A percentile compares a stretch with the other conserved stretches of the same genome.
phyloP scores from a whole-genome alignment of 2,329 filamentous ascomycete species.

The Neopestalotiopsis clavispora region DNA sequence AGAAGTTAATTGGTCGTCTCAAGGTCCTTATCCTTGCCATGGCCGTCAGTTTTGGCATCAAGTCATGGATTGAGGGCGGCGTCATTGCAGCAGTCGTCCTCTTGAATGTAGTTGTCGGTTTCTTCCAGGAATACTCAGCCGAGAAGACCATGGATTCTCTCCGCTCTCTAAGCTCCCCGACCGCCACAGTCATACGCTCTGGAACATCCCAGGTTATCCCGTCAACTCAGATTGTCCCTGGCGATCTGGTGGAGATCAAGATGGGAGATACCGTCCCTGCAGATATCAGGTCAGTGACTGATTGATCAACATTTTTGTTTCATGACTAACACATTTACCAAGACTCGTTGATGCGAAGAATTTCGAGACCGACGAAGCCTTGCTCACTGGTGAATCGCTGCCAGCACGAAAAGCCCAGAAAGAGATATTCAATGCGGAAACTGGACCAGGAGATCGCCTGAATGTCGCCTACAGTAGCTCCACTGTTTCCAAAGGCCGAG shows the following conservation, averaged over 20 bases:
- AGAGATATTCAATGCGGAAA: constrained; percentile 53
- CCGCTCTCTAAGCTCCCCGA: constrained; percentile 53
- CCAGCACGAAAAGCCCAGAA: constrained; percentile 60
- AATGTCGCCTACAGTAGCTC: constrained; percentile 68
- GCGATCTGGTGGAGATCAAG: constrained; percentile 62
- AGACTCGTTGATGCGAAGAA: constrained; percentile 55
- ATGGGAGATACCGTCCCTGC: constrained; percentile 50
- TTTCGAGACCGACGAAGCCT: constrained; percentile 64
- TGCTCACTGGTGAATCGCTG: constrained; percentile 67
- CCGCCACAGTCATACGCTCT: constrained; percentile 54
- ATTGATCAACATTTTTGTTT: not conserved
- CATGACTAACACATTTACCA: not conserved
- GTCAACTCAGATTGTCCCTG: constrained; percentile 58
- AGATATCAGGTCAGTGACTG: constrained; percentile 36
- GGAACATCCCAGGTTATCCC: constrained; percentile 55
- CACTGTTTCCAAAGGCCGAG: constrained; percentile 66
- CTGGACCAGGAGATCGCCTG: constrained; percentile 65
- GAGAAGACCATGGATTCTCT: constrained; percentile 61
- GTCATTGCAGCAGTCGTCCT: constrained; percentile 54
- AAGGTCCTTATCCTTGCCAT: constrained; percentile 53
- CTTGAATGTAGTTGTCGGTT: constrained; percentile 19
- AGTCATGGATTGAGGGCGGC: constrained; percentile 60
- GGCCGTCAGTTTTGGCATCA: constrained; percentile 56
- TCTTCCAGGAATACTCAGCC: constrained; percentile 58
- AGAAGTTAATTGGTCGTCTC: not conserved